phyloP scores from a whole-genome alignment of 306 rosid species.

The Adenanthera pavonina region DNA sequence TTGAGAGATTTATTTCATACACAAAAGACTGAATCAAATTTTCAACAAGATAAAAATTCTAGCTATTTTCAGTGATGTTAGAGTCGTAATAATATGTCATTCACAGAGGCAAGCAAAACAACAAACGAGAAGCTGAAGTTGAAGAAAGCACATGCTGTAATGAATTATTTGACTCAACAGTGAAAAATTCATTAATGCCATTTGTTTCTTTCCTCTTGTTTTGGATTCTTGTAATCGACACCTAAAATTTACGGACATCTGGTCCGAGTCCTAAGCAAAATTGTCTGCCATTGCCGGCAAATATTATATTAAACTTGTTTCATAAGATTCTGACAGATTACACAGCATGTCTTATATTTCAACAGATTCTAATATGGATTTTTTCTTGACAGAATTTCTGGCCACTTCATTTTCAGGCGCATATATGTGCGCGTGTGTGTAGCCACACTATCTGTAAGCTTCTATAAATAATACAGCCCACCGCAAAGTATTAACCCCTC shows the following conservation, averaged over 20 bases:
- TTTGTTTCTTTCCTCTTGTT: neutral
- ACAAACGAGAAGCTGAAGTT: neutral
- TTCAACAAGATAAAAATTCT: too few species aligned
- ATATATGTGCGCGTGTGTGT: too few species aligned
- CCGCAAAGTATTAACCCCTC: too few species aligned
- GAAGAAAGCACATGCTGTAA: neutral
- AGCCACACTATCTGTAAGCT: too few species aligned
- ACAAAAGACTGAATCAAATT: too few species aligned
- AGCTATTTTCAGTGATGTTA: too few species aligned
- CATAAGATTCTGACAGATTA: neutral
- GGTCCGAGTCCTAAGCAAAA: too few species aligned
- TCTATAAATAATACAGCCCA: too few species aligned
- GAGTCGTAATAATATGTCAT: too few species aligned
- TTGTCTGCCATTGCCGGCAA: neutral
- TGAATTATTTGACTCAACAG: neutral
- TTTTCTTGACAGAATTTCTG: neutral
- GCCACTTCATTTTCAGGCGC: neutral
- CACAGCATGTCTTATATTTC: neutral
- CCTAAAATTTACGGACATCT: too few species aligned
- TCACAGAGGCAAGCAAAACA: neutral
- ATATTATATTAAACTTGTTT: neutral
- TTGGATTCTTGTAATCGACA: too few species aligned
- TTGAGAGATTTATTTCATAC: too few species aligned
- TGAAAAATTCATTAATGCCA: neutral
- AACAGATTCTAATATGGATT: neutral